These are phyloP conservation scores for Saururus chinensis DNA, from an alignment of 164 flowering plant genomes.

Conservation along the genomic window DNA sequence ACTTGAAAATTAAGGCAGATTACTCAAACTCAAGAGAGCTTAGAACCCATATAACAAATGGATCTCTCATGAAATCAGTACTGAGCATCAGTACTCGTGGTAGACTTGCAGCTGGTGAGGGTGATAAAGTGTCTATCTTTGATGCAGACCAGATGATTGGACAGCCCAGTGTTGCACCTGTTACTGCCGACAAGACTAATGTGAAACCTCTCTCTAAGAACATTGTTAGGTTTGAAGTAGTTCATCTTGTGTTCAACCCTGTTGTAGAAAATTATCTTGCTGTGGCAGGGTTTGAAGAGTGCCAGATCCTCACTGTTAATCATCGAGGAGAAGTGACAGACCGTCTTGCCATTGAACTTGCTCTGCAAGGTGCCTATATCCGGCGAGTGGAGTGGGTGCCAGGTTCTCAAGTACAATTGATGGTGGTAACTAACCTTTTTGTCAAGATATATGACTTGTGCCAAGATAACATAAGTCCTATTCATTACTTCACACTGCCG, in stretches of 20 bases:
- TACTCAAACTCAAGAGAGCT: conserved; percentile 90
- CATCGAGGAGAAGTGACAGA: conserved; percentile 97
- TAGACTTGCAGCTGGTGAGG: conserved; percentile 97
- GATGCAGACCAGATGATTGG: conserved; percentile 96
- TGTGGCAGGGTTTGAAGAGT: conserved; percentile 97
- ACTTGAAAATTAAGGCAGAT: conserved; percentile 89
- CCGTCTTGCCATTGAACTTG: conserved; percentile 93
- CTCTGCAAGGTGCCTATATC: conserved; percentile 90
- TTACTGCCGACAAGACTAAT: conserved; percentile 91
- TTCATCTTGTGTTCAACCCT: conserved; percentile 74
- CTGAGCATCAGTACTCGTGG: conserved; percentile 87
- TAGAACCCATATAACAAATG: conserved; percentile 75
- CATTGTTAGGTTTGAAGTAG: conserved; percentile 93
- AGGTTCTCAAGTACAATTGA: conserved; percentile 89
- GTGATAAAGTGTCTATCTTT: conserved; percentile 91
- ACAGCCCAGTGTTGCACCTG: conserved; percentile 84
- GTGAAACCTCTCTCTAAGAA: conserved; percentile 94
- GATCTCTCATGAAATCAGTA: conserved; percentile 80
- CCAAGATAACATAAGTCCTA: conserved; percentile 87
- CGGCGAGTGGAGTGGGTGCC: conserved; percentile 93
- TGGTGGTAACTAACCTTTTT: conserved; percentile 88
- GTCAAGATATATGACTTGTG: conserved; percentile 94
- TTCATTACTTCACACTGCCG: conserved; percentile 82
- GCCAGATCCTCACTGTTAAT: conserved; percentile 84
- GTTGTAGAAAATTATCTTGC: conserved; percentile 85